Percentiles rank a stretch among this genome's conserved stretches.
phyloP scores from a whole-genome alignment of 2,329 filamentous ascomycete genomes.

The Aureobasidium sp. region DNA sequence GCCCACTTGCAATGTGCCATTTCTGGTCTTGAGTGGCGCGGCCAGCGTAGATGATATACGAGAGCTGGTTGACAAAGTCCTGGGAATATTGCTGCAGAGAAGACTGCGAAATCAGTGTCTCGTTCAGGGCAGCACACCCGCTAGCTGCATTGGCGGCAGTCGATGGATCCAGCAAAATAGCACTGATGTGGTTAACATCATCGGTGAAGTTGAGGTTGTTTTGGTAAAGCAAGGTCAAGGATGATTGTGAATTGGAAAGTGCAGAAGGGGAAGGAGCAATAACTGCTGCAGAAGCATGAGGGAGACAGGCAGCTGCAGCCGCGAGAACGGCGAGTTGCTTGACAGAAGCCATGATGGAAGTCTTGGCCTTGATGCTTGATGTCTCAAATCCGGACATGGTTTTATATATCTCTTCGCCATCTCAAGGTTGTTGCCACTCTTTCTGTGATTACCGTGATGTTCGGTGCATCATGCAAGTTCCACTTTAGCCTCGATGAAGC shows the following conservation, averaged over 20 bases:
- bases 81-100: constrained; percentile 37
- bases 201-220: constrained; percentile 50
- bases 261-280: constrained; percentile 1
- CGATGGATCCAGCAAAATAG: constrained; percentile 43
- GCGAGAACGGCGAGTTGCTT: neutral
- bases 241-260: constrained; percentile 34
- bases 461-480: constrained; percentile 3
- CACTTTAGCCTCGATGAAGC: constrained; percentile 10
- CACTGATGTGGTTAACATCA: constrained; percentile 46
- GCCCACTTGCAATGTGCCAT: constrained; percentile 38
- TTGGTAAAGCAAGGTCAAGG: constrained; percentile 46
- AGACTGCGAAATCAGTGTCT: constrained; percentile 39
- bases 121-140: constrained; percentile 43
- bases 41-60: constrained; percentile 40
- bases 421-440: neutral
- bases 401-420: neutral
- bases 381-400: neutral
- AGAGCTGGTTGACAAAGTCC: constrained; percentile 41
- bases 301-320: neutral
- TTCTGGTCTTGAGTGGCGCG: constrained; percentile 31
- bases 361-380: neutral
- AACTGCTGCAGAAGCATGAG: neutral
- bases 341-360: neutral
- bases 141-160: constrained; percentile 32
- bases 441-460: neutral